phyloP scores from a whole-genome alignment of 139 green algal species.

The Microglena sp. region DNA sequence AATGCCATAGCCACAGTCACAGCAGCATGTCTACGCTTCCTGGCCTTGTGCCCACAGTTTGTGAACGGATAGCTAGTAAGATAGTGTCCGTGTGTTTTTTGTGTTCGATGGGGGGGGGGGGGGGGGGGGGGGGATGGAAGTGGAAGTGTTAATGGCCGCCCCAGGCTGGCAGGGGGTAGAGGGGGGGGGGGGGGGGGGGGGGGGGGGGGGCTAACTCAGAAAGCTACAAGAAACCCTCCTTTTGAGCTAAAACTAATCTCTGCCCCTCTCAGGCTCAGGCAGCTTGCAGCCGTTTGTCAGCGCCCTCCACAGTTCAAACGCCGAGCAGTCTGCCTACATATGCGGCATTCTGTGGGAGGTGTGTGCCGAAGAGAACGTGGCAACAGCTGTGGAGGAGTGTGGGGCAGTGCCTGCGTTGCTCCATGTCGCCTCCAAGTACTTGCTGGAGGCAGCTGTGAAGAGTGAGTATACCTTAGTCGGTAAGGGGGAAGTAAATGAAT shows the following conservation, averaged over 20 bases:
- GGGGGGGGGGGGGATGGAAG: background rate
- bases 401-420: slow-evolving; percentile 17
- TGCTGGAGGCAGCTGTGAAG: slow-evolving; percentile 8
- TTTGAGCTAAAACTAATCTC: no score
- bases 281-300: slow-evolving; percentile 6
- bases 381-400: slow-evolving; percentile 8
- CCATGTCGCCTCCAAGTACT: slow-evolving; percentile 18
- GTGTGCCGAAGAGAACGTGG: slow-evolving; percentile 16
- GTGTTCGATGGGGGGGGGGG: no score
- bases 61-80: slow-evolving; percentile 18
- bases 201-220: no score
- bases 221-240: background rate
- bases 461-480: slow-evolving; percentile 14
- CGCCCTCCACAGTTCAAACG: slow-evolving; percentile 12
- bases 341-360: slow-evolving; percentile 39
- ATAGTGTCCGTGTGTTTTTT: background rate
- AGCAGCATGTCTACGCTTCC: slow-evolving; percentile 37
- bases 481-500: no score
- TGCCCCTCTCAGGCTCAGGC: slow-evolving; percentile 13
- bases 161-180: background rate
- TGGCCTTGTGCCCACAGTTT: slow-evolving; percentile 32
- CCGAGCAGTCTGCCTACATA: slow-evolving; percentile 30
- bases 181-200: no score
- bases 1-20: slow-evolving; percentile 24
- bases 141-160: background rate